These are phyloP conservation scores for Lasiosphaeria hispida DNA, from an alignment of 495 filamentous ascomycete species.

Conservation along the genomic window DNA sequence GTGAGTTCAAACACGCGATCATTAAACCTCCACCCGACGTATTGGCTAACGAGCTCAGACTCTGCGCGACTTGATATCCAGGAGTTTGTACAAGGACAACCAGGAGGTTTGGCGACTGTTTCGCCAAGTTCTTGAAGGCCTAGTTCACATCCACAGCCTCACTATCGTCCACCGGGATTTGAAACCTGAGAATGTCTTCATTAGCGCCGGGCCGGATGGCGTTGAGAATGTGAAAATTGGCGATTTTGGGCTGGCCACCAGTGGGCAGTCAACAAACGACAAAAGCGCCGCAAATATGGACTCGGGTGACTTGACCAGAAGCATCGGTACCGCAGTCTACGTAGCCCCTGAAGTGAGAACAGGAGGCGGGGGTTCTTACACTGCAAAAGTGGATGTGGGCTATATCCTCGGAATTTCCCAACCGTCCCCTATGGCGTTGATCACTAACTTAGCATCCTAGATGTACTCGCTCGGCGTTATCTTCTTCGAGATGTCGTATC, in stretches of 20 bases:
- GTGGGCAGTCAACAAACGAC: constrained; percentile 66
- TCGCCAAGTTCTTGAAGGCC: constrained; percentile 85
- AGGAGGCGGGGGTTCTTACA: constrained; percentile 72
- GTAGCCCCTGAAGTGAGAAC: constrained; percentile 86
- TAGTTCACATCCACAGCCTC: constrained; percentile 84
- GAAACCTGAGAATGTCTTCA: constrained; percentile 98
- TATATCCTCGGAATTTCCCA: neutral
- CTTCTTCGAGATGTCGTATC: constrained; percentile 95
- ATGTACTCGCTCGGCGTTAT: constrained; percentile 98
- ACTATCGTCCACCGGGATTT: constrained; percentile 95
- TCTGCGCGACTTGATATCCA: constrained; percentile 82
- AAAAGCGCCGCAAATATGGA: constrained; percentile 61
- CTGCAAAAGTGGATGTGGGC: constrained; percentile 86
- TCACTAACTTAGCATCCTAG: constrained; percentile 36
- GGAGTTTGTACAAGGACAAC: constrained; percentile 65
- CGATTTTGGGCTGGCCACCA: constrained; percentile 93
- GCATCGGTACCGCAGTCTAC: constrained; percentile 92
- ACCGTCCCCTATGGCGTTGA: neutral
- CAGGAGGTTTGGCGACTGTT: constrained; percentile 87
- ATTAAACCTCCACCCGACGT: constrained; percentile 1
- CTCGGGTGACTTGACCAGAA: constrained; percentile 63
- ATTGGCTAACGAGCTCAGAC: constrained; percentile 52
- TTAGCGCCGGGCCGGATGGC: constrained; percentile 60
- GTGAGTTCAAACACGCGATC: constrained; percentile 42
- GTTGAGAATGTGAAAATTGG: constrained; percentile 89